phyloP scores from a whole-genome alignment of 2,329 filamentous ascomycete species.

The Chrysoporthe austroafricana region DNA sequence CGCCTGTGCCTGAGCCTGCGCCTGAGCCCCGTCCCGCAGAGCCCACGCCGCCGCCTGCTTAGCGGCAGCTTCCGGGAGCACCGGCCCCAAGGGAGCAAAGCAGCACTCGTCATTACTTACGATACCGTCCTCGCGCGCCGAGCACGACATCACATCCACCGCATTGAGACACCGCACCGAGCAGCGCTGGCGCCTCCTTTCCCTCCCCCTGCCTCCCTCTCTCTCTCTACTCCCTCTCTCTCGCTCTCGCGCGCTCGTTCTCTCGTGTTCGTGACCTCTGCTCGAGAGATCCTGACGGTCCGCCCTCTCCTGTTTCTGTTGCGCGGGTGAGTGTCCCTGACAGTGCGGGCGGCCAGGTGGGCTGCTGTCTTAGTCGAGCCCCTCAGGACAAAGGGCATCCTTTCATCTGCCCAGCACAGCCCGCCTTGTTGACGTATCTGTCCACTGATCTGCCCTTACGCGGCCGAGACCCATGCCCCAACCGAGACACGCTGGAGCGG shows the following conservation, averaged over 20 bases:
- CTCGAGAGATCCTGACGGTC: not conserved
- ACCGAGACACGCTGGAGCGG: conserved; percentile 24
- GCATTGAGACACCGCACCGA: not conserved
- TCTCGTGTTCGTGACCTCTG: not conserved
- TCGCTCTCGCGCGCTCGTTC: not conserved
- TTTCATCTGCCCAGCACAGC: not conserved
- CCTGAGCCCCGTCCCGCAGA: conserved; percentile 3
- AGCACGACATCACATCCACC: conserved; percentile 7
- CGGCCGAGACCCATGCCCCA: conserved; percentile 27
- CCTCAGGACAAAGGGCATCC: not conserved
- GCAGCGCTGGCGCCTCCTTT: conserved; percentile 5
- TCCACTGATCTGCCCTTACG: conserved; percentile 23
- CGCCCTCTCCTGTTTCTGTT: not conserved
- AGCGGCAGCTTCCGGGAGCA: not conserved
- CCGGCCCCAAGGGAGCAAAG: not conserved
- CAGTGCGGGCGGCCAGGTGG: not conserved
- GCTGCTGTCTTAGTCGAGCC: not conserved
- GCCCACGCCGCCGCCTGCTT: not conserved
- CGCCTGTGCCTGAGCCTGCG: not conserved
- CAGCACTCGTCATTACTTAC: not conserved
- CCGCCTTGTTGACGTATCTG: conserved; percentile 24
- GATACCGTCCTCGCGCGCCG: not conserved
- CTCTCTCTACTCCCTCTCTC: not conserved
- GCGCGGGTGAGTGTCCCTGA: conserved; percentile 22
- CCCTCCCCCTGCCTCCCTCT: not conserved